Base-by-base conservation (phyloP, 176 grass and related monocot genomes). In the Phragmites australis region DNA sequence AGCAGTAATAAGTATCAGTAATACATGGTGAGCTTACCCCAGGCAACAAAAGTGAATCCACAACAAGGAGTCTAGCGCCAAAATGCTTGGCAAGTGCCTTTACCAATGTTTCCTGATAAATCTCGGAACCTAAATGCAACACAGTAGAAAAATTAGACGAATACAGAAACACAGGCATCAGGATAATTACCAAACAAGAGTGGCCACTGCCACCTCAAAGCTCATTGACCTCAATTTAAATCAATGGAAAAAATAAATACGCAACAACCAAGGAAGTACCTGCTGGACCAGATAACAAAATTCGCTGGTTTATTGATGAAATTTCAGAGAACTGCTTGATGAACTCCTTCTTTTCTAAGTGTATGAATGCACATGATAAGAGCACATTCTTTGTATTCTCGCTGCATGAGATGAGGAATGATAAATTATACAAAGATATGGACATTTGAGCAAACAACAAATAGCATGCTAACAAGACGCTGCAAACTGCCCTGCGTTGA, bases 91-190 rank as follows among this genome's bases (percentile, higher is more conserved):
- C 90, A 61, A 99, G 90, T 37, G 93, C 97, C 76, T 96, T 99
- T 70, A 99, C 56, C 87, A 99, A 88, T 72, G 88, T 91, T 68
- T 99, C 97, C 76, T 99, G 97, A 82, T 99, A 99, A 76, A 99
- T 99, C 82, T 99, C 97, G 2, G 97, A 99, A 56, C 97, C 97
- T 99, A 56, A 66, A 44, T 74, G 30, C 52, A 82, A 44, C 26
- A 32, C 23, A 76, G 10, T 60, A 81, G 21, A 65, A 79, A 85
- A 75, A 79, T 76, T 75, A 87, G 51, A 65, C 22, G 31, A 47
- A 17, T 68, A 78, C 65, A 47, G 17, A 45, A 62, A 53, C 17
- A 70, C 13, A 41, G 37, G 74, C 53, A 70, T 25, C 27, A 14
- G 57, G 4, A 53, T 48, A 76, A 61, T 43, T 76, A 64, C 23